Evolutionary conservation across 2,329 filamentous ascomycete genomes (phyloP), one percentile per base, ranked within the genome.

Genomic region (Aspergillus ochraceus): DNA sequence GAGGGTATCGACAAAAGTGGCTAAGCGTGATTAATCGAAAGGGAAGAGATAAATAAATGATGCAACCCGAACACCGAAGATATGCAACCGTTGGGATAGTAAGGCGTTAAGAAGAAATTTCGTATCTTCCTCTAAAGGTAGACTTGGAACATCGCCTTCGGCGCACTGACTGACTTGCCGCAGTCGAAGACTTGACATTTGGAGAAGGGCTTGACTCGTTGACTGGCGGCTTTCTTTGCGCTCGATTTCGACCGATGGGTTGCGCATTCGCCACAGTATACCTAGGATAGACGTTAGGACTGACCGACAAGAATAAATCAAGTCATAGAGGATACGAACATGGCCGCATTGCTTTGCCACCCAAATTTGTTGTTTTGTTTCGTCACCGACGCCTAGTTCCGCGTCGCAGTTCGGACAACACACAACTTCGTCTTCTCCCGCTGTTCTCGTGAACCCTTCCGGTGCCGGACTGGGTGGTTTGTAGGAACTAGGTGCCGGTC

Each of bases 291-390:
- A 19, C 8, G 54, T 59, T 50, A 62, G 55, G 8, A 45, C 68
- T 36, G 66, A 59, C 45, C 17, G 49, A 45, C 32, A 22, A 14
- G 30, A 4, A 49, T 49, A 8, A 6, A 17, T 24, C 22, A 19
- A 4, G 11, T 32, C 24, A 17, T 46, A 9, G 24, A 12, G 26
- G 26, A 46, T 49, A 81, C 85, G 75, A 84, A 98, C 95, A 79
- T 99, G 95, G 64, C 95, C 95, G 74, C 95, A 99, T 54, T 84
- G 84, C 76, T 93, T 97, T 39, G 95, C 83, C 0, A 95, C 89
- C 92, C 93, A 98, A 63, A 98, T 94, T 69, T 97, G 90, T 71
- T 91, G 88, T 76, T 96, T 92, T 36, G 80, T 72, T 29, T 83
- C 81, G 57, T 83, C 86, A 14, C 92, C 90, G 54, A 89, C 87